A percentile compares a stretch with the other conserved stretches of the same genome.
Conservation (phyloP, 2,329 filamentous ascomycete species). For the Aspergillus quadricinctus region DNA sequence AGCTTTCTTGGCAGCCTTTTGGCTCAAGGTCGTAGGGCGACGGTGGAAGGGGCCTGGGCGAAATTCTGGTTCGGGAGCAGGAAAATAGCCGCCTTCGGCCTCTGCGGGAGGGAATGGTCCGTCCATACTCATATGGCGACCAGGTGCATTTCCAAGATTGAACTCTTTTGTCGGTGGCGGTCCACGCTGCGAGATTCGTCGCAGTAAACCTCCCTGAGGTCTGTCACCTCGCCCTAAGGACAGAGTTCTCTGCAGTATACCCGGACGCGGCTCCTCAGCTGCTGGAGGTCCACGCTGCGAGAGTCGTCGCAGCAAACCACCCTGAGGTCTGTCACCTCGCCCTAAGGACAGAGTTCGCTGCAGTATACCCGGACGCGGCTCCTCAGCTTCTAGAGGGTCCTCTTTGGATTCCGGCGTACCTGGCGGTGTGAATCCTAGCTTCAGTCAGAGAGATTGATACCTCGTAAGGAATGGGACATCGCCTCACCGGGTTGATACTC, state of each 20-base stretch:
- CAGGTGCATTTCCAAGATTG: slow-evolving; percentile 23
- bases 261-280: slow-evolving; percentile 28
- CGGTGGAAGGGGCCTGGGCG: slow-evolving; percentile 56
- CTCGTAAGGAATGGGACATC: not conserved
- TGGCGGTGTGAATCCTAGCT: slow-evolving; percentile 70
- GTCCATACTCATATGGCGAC: slow-evolving; percentile 35
- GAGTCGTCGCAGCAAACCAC: slow-evolving; percentile 41
- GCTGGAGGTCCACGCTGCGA: slow-evolving; percentile 42
- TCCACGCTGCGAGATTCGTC: slow-evolving; percentile 45
- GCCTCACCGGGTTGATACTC: slow-evolving; percentile 69
- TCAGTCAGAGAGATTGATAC: slow-evolving; percentile 3
- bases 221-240: slow-evolving; percentile 57
- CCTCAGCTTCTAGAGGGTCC: slow-evolving; percentile 26
- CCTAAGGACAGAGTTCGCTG: slow-evolving; percentile 60
- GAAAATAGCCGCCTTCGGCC: slow-evolving; percentile 31
- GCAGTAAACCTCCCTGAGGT: slow-evolving; percentile 37
- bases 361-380: slow-evolving; percentile 37
- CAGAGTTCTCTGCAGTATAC: slow-evolving; percentile 53
- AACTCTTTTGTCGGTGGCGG: slow-evolving; percentile 40
- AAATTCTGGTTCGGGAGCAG: slow-evolving; percentile 17
- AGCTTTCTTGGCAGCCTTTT: slow-evolving; percentile 56
- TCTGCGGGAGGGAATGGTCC: slow-evolving; percentile 26
- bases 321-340: slow-evolving; percentile 47
- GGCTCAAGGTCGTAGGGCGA: slow-evolving; percentile 64
- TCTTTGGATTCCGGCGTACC: slow-evolving; percentile 55